These are phyloP conservation scores for Suillus paluster DNA, from an alignment of 768 basidiomycete species.

Conservation along the genomic window DNA sequence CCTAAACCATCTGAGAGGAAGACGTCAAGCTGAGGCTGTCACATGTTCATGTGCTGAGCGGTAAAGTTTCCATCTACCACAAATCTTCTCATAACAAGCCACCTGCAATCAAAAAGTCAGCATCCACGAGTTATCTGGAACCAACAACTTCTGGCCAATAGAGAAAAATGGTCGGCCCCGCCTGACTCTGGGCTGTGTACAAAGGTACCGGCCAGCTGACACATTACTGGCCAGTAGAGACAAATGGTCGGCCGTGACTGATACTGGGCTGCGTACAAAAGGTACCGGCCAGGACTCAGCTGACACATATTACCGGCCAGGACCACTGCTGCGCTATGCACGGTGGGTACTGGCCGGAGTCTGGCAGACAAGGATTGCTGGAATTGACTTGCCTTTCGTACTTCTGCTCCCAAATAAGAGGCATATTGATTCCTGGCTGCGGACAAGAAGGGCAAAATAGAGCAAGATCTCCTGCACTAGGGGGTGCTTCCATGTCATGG, in stretches of 20 bases:
- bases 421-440: conserved; percentile 29
- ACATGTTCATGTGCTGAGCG: conserved; percentile 22
- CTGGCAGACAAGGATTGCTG: background rate
- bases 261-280: no score
- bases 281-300: no score
- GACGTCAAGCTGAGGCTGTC: conserved; percentile 26
- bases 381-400: conserved; percentile 7
- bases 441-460: conserved; percentile 35
- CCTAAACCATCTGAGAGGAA: conserved; percentile 29
- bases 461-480: conserved; percentile 12
- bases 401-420: conserved; percentile 21
- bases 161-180: no score
- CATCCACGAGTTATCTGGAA: no score
- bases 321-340: background rate
- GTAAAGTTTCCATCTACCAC: conserved; percentile 18
- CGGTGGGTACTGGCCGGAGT: no score
- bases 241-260: no score
- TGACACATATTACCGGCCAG: no score
- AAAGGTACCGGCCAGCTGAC: no score
- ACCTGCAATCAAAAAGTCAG: conserved; percentile 1
- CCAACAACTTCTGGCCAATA: background rate
- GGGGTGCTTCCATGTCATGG: conserved; percentile 11
- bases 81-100: background rate
- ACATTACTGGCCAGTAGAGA: no score
- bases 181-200: no score